Conservation (phyloP, 2,329 filamentous ascomycete species). For the Ilyonectria sp. region DNA sequence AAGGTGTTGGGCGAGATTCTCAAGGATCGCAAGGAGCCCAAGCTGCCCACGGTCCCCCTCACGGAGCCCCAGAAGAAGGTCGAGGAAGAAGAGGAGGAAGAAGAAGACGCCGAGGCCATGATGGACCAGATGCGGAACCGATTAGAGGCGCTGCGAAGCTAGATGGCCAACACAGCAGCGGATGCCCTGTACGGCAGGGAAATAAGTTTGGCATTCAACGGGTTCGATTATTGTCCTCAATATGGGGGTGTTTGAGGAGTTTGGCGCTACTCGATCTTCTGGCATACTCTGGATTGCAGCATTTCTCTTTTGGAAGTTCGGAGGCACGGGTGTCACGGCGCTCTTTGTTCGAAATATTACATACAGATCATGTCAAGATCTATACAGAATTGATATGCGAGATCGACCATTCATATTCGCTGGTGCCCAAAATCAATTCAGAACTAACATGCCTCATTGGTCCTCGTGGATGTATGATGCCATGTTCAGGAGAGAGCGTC, state of each 20-base stretch:
- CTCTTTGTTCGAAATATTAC: slow-evolving; percentile 14
- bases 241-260: slow-evolving; percentile 22
- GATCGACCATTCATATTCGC: not conserved
- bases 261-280: slow-evolving; percentile 27
- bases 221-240: slow-evolving; percentile 1
- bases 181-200: not conserved
- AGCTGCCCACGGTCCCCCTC: slow-evolving; percentile 69
- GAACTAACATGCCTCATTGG: not conserved
- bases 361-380: slow-evolving; percentile 5
- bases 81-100: slow-evolving; percentile 67
- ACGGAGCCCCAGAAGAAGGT: slow-evolving; percentile 67
- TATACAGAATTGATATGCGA: not conserved
- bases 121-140: slow-evolving; percentile 95
- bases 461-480: not conserved
- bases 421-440: not conserved
- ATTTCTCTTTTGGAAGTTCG: slow-evolving; percentile 16
- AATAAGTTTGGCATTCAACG: not conserved
- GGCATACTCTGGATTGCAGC: slow-evolving; percentile 23
- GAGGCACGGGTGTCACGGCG: slow-evolving; percentile 8
- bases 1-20: slow-evolving; percentile 93
- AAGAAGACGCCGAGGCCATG: slow-evolving; percentile 88
- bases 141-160: slow-evolving; percentile 92
- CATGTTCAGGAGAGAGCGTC: too few relatives aligned
- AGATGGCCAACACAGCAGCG: slow-evolving; percentile 15
- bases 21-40: slow-evolving; percentile 80